Evolutionary conservation across 768 basidiomycete species (phyloP).

Genomic region (Naematelia encephala): DNA sequence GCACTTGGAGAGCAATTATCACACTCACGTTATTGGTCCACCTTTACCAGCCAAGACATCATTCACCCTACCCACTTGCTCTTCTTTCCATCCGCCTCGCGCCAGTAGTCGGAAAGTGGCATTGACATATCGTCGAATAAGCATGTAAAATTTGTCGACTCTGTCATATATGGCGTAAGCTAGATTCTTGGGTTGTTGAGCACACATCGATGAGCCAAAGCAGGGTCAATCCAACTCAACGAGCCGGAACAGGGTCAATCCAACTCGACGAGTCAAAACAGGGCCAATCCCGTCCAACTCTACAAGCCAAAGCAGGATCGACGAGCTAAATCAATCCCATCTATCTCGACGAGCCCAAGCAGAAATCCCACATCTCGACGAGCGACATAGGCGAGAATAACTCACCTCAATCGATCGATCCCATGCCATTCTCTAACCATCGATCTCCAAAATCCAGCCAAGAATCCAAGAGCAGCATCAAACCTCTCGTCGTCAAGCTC

Average conservation of each 20-base stretch:
- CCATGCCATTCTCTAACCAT: conserved; percentile 90
- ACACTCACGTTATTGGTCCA: conserved; percentile 75
- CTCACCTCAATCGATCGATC: conserved; percentile 82
- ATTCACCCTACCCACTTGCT: conserved; percentile 62
- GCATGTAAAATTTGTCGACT: conserved; percentile 96
- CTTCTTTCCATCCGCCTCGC: conserved; percentile 64
- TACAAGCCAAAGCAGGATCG: too few species aligned
- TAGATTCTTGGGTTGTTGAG: too few species aligned
- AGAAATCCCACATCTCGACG: too few species aligned
- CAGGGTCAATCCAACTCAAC: too few species aligned
- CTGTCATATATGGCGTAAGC: too few species aligned
- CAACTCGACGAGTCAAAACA: too few species aligned
- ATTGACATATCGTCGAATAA: conserved; percentile 82
- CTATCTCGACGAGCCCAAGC: too few species aligned
- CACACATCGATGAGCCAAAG: too few species aligned
- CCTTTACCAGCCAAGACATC: conserved; percentile 62
- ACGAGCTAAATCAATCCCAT: too few species aligned
- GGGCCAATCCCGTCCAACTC: too few species aligned
- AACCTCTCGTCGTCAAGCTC: conserved; percentile 43
- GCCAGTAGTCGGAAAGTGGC: conserved; percentile 78
- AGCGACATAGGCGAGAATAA: too few species aligned
- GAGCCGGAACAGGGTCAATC: too few species aligned
- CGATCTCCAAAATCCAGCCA: conserved; percentile 86
- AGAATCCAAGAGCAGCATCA: conserved; percentile 63
- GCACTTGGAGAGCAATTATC: neutral